Base-by-base conservation (phyloP, 2,329 filamentous ascomycete species). In the Claviceps sp. region DNA sequence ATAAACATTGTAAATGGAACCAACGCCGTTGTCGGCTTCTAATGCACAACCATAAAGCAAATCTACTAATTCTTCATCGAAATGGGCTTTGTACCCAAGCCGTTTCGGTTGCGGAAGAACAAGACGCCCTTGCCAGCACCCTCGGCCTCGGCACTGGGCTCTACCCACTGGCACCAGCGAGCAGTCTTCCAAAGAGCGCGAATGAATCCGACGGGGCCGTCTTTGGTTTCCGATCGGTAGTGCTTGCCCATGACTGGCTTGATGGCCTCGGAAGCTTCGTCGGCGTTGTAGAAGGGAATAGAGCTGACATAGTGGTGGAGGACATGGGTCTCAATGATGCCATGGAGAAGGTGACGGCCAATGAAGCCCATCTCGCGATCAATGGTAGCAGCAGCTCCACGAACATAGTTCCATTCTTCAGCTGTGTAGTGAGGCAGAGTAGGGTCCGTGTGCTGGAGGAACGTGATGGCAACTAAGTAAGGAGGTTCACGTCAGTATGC, bases 321-420 rank as follows among this genome's bases (percentile, higher is more conserved):
- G 55, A 97, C 91, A 73, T 97, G 91, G 48, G 91, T 96, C 77
- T 96, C 91, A 68, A 96, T 85, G 70, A 97, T 96, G 63, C 90
- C 91, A 77, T 97, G 91, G 68, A 96, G 77, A 56, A 97, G 78
- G 61, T 85, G 78, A 62, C 89, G 89, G 55, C 91, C 91, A 65
- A 97, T 84, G 76, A 96, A 96, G 56, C 91, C 91, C 65, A 96
- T 95, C 69, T 97, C 91, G 62, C 91, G 90, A 66, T 97, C 91
- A 63, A 97, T 95, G 56, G 91, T 97, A 54, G 91, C 90, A 54
- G 89, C 90, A 53, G 91, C 91, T 62, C 91, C 91, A 60, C 91
- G 89, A 58, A 90, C 83, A 65, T 89, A 97, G 73, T 85, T 95
- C 91, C 91, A 97, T 63, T 85, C 80, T 57, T 86, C 78, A 55